A percentile compares a stretch with the other conserved stretches of the same genome.
Conservation (phyloP, 1,284 basidiomycete species). For the Moniliophthora roreri region DNA sequence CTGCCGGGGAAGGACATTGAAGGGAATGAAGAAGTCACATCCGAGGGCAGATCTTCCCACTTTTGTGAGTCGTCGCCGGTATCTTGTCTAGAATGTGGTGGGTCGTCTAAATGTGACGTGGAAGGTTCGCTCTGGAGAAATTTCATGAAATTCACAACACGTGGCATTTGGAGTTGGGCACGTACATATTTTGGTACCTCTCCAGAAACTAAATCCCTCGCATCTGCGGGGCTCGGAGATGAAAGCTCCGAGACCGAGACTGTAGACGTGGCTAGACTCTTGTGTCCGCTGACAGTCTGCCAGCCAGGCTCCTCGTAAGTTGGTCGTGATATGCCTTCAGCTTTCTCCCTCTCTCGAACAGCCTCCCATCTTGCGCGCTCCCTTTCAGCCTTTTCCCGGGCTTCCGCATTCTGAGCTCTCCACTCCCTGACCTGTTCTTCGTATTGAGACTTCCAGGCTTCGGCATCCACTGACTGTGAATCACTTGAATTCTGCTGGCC, state of each 20-base stretch:
- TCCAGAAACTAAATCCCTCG: slow-evolving; percentile 42
- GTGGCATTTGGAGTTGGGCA: background rate
- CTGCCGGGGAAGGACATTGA: slow-evolving; percentile 68
- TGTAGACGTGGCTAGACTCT: slow-evolving; percentile 16
- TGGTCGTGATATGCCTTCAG: slow-evolving; percentile 33
- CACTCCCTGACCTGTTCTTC: slow-evolving; percentile 70
- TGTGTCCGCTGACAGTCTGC: slow-evolving; percentile 21
- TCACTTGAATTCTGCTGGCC: background rate
- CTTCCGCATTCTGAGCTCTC: slow-evolving; percentile 73
- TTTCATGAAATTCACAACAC: background rate
- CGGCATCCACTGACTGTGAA: slow-evolving; percentile 22
- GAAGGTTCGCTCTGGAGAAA: background rate
- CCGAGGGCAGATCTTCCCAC: slow-evolving; percentile 70
- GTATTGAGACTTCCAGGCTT: slow-evolving; percentile 61
- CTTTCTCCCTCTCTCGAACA: slow-evolving; percentile 41
- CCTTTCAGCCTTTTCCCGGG: slow-evolving; percentile 72
- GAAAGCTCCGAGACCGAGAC: slow-evolving; percentile 12
- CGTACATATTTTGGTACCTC: slow-evolving; percentile 36
- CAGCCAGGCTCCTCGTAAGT: background rate
- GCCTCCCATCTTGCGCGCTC: slow-evolving; percentile 74
- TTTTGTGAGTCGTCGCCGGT: slow-evolving; percentile 52
- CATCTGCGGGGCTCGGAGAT: slow-evolving; percentile 38
- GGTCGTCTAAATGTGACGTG: background rate
- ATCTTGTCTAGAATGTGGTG: slow-evolving; percentile 30
- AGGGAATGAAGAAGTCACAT: slow-evolving; percentile 70